These are phyloP conservation scores for Plasmodiophora brassicae DNA, from an alignment of 208 protist genomes.

Conservation along the genomic window DNA sequence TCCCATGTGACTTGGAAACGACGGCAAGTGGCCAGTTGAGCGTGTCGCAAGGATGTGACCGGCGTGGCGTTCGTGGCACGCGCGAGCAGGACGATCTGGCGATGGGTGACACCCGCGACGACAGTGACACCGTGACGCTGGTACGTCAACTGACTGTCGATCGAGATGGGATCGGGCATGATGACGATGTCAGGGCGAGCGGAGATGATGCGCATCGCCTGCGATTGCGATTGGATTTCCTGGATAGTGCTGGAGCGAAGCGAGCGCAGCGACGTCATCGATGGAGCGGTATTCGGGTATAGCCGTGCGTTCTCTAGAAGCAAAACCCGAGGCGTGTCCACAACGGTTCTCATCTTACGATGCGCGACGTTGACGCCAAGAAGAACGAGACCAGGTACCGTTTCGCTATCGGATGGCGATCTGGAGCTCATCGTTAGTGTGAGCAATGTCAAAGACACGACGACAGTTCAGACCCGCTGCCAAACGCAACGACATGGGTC, in stretches of 20 bases:
- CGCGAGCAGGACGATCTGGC: not conserved
- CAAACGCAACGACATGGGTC: not conserved
- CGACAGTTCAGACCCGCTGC: not conserved
- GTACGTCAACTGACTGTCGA: not conserved
- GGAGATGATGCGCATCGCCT: not conserved
- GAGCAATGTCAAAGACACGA: not conserved
- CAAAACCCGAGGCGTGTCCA: not conserved
- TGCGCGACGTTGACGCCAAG: not conserved
- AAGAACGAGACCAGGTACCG: not conserved
- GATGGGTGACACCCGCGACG: not conserved
- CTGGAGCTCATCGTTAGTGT: not conserved
- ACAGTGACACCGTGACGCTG: not conserved
- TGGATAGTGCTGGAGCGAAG: not conserved
- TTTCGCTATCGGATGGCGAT: not conserved
- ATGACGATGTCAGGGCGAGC: not conserved
- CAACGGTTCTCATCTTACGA: not conserved
- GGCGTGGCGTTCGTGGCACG: too few species aligned
- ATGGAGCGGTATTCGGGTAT: not conserved
- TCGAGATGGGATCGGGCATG: not conserved
- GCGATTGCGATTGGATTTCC: not conserved
- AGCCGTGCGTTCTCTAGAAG: not conserved
- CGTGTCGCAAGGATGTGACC: too few species aligned
- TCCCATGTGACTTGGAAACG: too few species aligned
- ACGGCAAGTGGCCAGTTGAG: too few species aligned
- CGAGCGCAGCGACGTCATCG: not conserved